Conservation (phyloP, 2,329 filamentous ascomycete genomes). For the Mariannaea elegans region DNA sequence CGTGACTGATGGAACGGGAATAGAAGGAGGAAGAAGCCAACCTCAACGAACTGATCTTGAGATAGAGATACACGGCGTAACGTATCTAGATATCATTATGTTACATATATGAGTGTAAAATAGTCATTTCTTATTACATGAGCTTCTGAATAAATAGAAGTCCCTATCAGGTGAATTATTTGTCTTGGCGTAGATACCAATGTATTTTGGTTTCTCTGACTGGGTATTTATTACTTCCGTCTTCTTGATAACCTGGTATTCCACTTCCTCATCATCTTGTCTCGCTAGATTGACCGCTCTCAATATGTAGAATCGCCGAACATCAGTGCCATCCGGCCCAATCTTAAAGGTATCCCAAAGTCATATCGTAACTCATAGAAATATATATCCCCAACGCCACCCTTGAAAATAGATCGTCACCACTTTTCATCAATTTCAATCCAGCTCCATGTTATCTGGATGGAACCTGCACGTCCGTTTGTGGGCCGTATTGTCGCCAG, state of each 20-base stretch:
- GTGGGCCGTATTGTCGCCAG: conserved; percentile 46
- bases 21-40: conserved; percentile 2
- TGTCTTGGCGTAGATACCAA: too few relatives aligned
- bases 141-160: not conserved
- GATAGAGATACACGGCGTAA: not conserved
- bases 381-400: not conserved
- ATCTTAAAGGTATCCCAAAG: conserved; percentile 18
- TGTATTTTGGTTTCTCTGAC: too few relatives aligned
- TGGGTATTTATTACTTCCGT: too few relatives aligned
- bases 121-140: not conserved
- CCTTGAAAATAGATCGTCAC: not conserved
- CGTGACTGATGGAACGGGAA: conserved; percentile 23
- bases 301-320: too few relatives aligned
- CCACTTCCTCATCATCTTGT: too few relatives aligned
- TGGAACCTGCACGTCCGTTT: conserved; percentile 43
- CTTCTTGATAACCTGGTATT: too few relatives aligned
- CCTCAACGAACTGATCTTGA: not conserved
- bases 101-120: conserved; percentile 15
- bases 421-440: conserved; percentile 1
- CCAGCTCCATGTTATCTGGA: conserved; percentile 28
- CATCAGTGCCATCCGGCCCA: not conserved
- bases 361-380: not conserved
- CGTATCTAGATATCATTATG: not conserved
- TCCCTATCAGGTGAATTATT: too few relatives aligned
- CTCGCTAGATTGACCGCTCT: too few relatives aligned